phyloP scores from a whole-genome alignment of 1,139 yeast genomes.

The Yamadazyma sp. region DNA sequence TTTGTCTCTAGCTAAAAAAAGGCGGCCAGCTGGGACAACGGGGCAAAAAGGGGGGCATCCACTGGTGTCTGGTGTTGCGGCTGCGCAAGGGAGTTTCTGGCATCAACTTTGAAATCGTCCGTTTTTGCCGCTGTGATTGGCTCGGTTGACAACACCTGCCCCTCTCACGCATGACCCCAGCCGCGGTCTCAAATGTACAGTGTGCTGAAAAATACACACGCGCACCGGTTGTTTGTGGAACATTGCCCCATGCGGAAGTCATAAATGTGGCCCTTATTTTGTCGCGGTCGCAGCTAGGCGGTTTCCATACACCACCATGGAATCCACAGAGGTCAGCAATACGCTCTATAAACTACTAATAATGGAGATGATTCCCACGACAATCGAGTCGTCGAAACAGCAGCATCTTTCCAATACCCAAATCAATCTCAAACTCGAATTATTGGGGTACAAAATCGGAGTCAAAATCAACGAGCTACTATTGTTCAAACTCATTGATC shows the following conservation, averaged over 20 bases:
- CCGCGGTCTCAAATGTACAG: background rate
- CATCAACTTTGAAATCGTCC: too few species aligned
- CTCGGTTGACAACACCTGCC: too few species aligned
- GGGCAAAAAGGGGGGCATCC: too few species aligned
- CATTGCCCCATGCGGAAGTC: background rate
- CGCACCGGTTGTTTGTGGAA: background rate
- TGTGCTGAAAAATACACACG: background rate
- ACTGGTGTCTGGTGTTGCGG: too few species aligned
- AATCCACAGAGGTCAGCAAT: constrained; percentile 35
- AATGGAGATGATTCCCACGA: constrained; percentile 73
- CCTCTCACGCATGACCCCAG: background rate
- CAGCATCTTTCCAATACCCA: constrained; percentile 19
- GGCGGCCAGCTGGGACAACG: background rate
- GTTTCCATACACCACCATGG: constrained; percentile 6
- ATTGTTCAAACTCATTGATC: constrained; percentile 51
- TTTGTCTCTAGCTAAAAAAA: background rate
- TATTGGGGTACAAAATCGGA: constrained; percentile 79
- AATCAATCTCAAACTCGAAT: constrained; percentile 62
- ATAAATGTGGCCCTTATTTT: background rate
- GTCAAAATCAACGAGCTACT: constrained; percentile 69
- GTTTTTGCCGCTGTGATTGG: too few species aligned
- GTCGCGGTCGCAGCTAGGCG: background rate
- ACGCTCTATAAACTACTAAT: constrained; percentile 59
- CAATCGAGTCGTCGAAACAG: constrained; percentile 52
- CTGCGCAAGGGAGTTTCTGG: too few species aligned